Evolutionary conservation across 176 grass and related monocot genomes (phyloP).

Genomic region (Bolboschoenus planiculmis): DNA sequence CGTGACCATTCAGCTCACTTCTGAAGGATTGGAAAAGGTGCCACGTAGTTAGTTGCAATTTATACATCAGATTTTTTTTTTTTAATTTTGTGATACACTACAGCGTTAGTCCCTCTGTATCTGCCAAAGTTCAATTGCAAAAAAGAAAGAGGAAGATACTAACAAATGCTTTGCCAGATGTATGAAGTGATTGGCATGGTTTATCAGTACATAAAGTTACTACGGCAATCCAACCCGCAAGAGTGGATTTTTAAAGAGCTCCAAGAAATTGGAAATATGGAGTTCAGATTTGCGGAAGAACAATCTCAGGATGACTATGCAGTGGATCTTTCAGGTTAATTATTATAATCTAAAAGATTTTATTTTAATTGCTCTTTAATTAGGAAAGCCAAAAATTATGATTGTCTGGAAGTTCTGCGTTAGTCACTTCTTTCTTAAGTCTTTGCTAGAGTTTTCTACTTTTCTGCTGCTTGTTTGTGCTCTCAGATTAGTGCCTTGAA

Average conservation of each 20-base stretch:
- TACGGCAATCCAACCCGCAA: conserved; percentile 66
- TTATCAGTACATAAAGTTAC: conserved; percentile 86
- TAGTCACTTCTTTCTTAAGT: conserved; percentile 14
- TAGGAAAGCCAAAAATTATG: neutral
- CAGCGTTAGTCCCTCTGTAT: neutral
- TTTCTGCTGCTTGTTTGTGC: neutral
- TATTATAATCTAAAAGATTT: neutral
- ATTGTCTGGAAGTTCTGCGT: neutral
- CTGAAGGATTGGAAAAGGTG: conserved; percentile 91
- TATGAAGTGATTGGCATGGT: conserved; percentile 60
- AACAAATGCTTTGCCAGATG: conserved; percentile 38
- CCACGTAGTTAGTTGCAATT: neutral
- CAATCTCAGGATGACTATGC: conserved; percentile 95
- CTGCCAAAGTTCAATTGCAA: neutral
- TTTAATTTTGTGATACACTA: neutral
- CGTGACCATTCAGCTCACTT: conserved; percentile 71
- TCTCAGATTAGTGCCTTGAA: conserved; percentile 6
- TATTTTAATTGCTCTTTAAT: neutral
- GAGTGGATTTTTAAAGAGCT: conserved; percentile 99
- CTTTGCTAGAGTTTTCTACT: conserved; percentile 2
- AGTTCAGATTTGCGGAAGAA: conserved; percentile 94
- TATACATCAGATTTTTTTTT: conserved; percentile 6
- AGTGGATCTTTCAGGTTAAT: conserved; percentile 70
- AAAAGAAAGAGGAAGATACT: neutral
- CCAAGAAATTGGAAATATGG: conserved; percentile 85